Conservation (phyloP, 768 basidiomycete genomes). For the Pleurotus pulmonarius region DNA sequence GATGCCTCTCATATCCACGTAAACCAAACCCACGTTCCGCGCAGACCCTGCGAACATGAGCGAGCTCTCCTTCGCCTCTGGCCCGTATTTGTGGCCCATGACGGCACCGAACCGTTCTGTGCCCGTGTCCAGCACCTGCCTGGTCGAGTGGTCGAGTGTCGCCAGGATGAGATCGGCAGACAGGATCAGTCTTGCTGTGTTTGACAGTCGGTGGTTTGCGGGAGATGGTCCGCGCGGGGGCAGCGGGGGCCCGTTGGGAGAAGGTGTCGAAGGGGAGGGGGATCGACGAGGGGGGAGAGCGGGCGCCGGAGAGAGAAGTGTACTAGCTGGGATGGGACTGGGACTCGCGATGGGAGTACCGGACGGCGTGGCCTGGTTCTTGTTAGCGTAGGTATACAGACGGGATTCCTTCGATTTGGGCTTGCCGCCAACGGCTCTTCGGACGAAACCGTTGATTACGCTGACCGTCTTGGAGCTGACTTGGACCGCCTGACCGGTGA, state of each 20-base stretch:
- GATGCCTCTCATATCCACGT: slow-evolving; percentile 72
- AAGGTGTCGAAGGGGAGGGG: not conserved
- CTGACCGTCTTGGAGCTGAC: slow-evolving; percentile 61
- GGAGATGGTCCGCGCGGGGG: slow-evolving; percentile 28
- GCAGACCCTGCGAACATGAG: slow-evolving; percentile 60
- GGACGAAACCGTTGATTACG: slow-evolving; percentile 58
- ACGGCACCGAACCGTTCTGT: slow-evolving; percentile 44
- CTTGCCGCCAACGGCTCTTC: slow-evolving; percentile 48
- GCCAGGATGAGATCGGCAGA: slow-evolving; percentile 66
- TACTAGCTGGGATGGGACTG: slow-evolving; percentile 10
- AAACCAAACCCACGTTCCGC: slow-evolving; percentile 70
- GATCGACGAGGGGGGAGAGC: slow-evolving; percentile 19
- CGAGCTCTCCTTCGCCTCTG: slow-evolving; percentile 58
- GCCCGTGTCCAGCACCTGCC: slow-evolving; percentile 47
- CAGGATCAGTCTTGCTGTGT: slow-evolving; percentile 47
- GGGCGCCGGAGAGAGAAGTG: slow-evolving; percentile 8
- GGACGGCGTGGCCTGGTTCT: slow-evolving; percentile 8
- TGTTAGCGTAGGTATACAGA: not conserved
- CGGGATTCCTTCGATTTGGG: slow-evolving; percentile 22
- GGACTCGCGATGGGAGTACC: slow-evolving; percentile 13
- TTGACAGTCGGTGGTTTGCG: slow-evolving; percentile 29
- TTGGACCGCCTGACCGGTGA: slow-evolving; percentile 63
- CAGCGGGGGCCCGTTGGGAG: slow-evolving; percentile 23
- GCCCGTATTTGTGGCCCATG: slow-evolving; percentile 64
- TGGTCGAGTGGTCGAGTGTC: slow-evolving; percentile 56